Percentiles rank a stretch among this genome's conserved stretches.
phyloP scores from a whole-genome alignment of 1,139 yeast genomes.

The Meyerozyma guilliermondii region DNA sequence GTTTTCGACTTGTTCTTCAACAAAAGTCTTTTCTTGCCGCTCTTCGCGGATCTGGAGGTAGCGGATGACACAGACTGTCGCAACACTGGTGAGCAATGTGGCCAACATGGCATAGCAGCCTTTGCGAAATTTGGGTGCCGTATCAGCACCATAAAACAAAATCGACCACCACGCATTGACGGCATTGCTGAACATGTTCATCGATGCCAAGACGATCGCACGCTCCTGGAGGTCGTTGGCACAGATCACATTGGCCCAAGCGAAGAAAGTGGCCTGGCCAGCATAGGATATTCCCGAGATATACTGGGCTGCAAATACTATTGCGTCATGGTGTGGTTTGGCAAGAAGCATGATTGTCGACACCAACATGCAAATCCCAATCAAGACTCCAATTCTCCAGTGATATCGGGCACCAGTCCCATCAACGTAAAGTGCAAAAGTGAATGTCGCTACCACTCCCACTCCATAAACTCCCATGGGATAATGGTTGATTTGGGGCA shows the following conservation, averaged over 20 bases:
- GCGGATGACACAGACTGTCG: conserved; percentile 5
- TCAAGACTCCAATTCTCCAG: conserved; percentile 44
- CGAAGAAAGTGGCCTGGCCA: conserved; percentile 54
- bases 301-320: conserved; percentile 51
- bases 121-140: conserved; percentile 44
- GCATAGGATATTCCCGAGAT: conserved; percentile 49
- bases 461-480: conserved; percentile 57
- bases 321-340: conserved; percentile 26
- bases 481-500: conserved; percentile 45
- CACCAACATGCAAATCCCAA: conserved; percentile 34
- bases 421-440: conserved; percentile 44
- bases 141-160: conserved; percentile 44
- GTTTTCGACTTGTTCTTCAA: background rate
- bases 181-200: conserved; percentile 61
- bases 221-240: conserved; percentile 51
- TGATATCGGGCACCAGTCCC: conserved; percentile 45
- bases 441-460: conserved; percentile 44
- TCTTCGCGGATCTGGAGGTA: conserved; percentile 4
- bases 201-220: conserved; percentile 54
- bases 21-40: background rate
- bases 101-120: conserved; percentile 57
- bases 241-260: conserved; percentile 58
- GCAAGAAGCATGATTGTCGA: conserved; percentile 38
- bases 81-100: conserved; percentile 26
- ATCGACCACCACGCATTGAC: conserved; percentile 64